Conservation (phyloP, 2,329 filamentous ascomycete genomes). For the Parascedosporium putredinis region DNA sequence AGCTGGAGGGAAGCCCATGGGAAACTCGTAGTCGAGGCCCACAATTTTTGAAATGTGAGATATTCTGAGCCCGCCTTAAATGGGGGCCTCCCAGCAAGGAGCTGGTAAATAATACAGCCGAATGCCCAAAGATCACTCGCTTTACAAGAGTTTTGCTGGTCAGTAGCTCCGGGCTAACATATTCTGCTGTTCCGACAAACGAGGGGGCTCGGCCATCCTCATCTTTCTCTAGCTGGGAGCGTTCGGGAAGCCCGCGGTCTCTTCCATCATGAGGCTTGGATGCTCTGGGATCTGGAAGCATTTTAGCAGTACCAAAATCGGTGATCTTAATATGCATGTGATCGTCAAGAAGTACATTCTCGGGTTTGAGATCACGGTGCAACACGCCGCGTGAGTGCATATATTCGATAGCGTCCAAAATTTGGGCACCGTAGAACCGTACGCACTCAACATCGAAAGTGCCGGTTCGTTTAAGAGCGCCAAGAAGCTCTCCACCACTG, state of each 20-base stretch:
- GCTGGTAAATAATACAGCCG: conserved; percentile 94
- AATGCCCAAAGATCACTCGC: conserved; percentile 97
- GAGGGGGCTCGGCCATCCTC: conserved; percentile 65
- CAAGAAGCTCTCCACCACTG: conserved; percentile 81
- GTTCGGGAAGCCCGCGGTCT: conserved; percentile 25
- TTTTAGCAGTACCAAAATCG: conserved; percentile 96
- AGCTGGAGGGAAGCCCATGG: conserved; percentile 71
- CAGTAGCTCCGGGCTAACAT: conserved; percentile 93
- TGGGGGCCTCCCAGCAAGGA: conserved; percentile 87
- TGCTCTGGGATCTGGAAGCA: conserved; percentile 43
- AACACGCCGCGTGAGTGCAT: conserved; percentile 97
- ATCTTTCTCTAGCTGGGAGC: conserved; percentile 41
- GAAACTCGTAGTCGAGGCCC: conserved; percentile 86
- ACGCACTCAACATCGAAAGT: conserved; percentile 95
- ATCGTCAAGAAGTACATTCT: conserved; percentile 90
- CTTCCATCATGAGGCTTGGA: conserved; percentile 31
- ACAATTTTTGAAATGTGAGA: conserved; percentile 98
- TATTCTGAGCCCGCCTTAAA: conserved; percentile 97
- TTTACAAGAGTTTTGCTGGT: conserved; percentile 97
- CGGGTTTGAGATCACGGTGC: conserved; percentile 90
- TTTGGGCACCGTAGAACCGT: conserved; percentile 88
- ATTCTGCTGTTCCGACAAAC: conserved; percentile 95
- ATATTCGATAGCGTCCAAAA: conserved; percentile 88
- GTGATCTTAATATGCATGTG: conserved; percentile 99
- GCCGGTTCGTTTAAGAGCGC: conserved; percentile 84